Evolutionary conservation across 176 grass and related monocot species (phyloP).

Genomic region (Oryza rufipogon): DNA sequence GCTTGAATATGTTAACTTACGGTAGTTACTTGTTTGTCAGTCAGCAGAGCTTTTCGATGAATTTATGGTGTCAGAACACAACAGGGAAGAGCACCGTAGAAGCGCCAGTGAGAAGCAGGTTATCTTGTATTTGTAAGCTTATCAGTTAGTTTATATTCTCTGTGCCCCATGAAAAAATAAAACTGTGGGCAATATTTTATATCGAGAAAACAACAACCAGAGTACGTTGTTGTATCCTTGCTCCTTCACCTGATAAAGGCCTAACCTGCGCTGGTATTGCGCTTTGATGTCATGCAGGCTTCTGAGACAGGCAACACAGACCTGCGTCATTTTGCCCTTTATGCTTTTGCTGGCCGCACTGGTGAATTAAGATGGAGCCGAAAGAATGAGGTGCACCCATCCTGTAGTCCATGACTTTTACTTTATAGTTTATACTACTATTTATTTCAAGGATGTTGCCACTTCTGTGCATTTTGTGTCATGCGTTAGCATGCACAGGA

Average conservation of each 20-base stretch:
- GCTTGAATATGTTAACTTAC: not conserved
- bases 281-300: slow-evolving; percentile 37
- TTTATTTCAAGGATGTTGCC: not conserved
- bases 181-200: not conserved
- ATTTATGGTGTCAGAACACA: slow-evolving; percentile 62
- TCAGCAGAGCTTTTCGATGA: slow-evolving; percentile 83
- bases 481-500: not conserved
- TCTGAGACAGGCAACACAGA: slow-evolving; percentile 57
- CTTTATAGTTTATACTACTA: not conserved
- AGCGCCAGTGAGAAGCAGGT: slow-evolving; percentile 89
- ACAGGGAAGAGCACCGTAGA: slow-evolving; percentile 49
- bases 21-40: slow-evolving; percentile 32
- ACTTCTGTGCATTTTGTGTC: not conserved
- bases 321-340: slow-evolving; percentile 91
- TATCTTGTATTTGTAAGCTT: slow-evolving; percentile 1
- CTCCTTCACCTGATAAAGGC: not conserved
- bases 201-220: not conserved
- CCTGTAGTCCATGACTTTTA: not conserved
- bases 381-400: slow-evolving; percentile 75
- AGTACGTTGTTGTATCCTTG: not conserved
- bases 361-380: slow-evolving; percentile 74
- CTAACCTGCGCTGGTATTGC: not conserved
- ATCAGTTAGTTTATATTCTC: not conserved
- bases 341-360: slow-evolving; percentile 92
- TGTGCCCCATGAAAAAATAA: not conserved